Base-by-base conservation (phyloP, 352 stramenopile species). In the Blastocystis sp. region DNA sequence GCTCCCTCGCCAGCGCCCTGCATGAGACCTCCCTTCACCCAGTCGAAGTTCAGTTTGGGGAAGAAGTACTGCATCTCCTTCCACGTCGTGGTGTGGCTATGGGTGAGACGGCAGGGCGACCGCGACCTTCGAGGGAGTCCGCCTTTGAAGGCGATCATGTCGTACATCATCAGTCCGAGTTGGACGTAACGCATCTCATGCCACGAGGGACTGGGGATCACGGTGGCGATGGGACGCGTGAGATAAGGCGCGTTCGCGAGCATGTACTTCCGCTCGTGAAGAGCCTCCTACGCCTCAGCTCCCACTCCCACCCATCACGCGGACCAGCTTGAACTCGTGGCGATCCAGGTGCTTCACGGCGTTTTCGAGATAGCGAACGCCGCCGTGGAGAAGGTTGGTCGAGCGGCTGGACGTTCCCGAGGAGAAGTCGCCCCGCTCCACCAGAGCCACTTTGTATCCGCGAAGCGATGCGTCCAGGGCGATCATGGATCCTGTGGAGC, bases 131-230 rank as follows among this genome's bases (percentile, higher is more conserved):
- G 41, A 35, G 67, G 79, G 10, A 89, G 63, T 61, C 94, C 93
- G 88, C 96, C 94, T n/a, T 85, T 92, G 66, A 94, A 94, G 2
- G 95, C 95, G 59, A 98, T 93, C 19, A 97, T 77, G 82, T 98
- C 95, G 91, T 98, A 98, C 39, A 95, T 92, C 92, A 97, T 97
- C 79, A 95, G 93, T 26, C 95, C 95, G 3, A 93, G 93, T 94
- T 93, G 97, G 93, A 97, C 96, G 93, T 98, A 98, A 13, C 95
- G 95, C 76, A 98, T 92, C 90, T 98, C 94, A 95, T 94, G 98
- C 95, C 95, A 98, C 82, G 92, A 96, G 92, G 98, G 97, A 90
- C 97, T 95, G 62, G 95, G 95, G 90, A 98, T 97, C 95, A 98
- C 97, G 92, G 98, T 98, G 16, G 95, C 95, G 90, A 98, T 90